Conservation (phyloP, 495 filamentous ascomycete species). For the Zalerion maritima region DNA sequence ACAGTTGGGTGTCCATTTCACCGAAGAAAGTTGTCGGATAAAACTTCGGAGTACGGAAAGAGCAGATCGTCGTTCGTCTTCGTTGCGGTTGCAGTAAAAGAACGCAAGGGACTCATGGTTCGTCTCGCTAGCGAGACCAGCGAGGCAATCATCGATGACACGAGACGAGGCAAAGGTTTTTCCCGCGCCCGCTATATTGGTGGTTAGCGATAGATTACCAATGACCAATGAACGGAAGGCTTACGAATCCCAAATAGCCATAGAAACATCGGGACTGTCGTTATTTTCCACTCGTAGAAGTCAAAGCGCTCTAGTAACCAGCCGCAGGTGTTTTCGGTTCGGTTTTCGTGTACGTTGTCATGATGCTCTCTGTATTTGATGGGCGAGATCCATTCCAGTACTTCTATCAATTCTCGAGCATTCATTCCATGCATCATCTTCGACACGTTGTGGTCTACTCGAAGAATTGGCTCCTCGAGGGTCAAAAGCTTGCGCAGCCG, state of each 20-base stretch:
- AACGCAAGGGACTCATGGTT: slow-evolving; percentile 22
- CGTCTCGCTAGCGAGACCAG: neutral
- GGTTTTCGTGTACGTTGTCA: slow-evolving; percentile 4
- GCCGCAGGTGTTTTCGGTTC: slow-evolving; percentile 7
- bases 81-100: slow-evolving; percentile 28
- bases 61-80: slow-evolving; percentile 13
- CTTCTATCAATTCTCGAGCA: slow-evolving; percentile 6
- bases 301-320: slow-evolving; percentile 8
- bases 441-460: slow-evolving; percentile 4
- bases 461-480: slow-evolving; percentile 5
- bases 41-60: slow-evolving; percentile 18
- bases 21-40: slow-evolving; percentile 22
- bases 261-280: slow-evolving; percentile 5
- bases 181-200: slow-evolving; percentile 17
- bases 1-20: slow-evolving; percentile 1
- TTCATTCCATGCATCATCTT: slow-evolving; percentile 3
- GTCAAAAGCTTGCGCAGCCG: neutral
- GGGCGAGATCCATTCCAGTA: slow-evolving; percentile 13
- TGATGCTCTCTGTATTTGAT: slow-evolving; percentile 9
- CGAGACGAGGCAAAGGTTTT: slow-evolving; percentile 22
- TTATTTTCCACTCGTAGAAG: slow-evolving; percentile 8
- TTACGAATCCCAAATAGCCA: slow-evolving; percentile 10
- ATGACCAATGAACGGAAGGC: neutral
- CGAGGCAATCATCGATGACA: slow-evolving; percentile 15
- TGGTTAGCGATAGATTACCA: no score